Evolutionary conservation across 768 basidiomycete genomes (phyloP).

Genomic region (Dentipellis fragilis): DNA sequence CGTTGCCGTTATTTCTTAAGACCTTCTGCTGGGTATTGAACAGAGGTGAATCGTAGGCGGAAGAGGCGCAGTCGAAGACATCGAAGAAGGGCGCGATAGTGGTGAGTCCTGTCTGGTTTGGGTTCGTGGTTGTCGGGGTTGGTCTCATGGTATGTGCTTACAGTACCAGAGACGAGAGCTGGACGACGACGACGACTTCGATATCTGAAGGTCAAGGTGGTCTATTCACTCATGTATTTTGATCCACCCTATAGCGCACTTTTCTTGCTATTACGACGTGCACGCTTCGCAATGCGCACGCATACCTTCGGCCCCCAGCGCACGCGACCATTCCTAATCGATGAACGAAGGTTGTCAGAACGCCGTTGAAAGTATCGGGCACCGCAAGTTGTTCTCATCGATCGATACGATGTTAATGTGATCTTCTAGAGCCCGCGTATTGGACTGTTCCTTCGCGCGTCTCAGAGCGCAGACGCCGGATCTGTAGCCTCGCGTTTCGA

Average conservation of each 20-base stretch:
- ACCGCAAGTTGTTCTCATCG: too few relatives aligned
- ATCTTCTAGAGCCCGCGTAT: too few relatives aligned
- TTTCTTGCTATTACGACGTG: not conserved
- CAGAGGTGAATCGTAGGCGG: conserved; percentile 16
- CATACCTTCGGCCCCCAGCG: too few relatives aligned
- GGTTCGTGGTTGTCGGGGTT: not conserved
- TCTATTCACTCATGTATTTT: not conserved
- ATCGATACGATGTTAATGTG: too few relatives aligned
- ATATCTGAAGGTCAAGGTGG: conserved; percentile 11
- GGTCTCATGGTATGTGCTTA: not conserved
- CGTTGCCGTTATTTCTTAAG: conserved; percentile 4
- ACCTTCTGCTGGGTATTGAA: not conserved
- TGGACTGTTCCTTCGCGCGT: too few relatives aligned
- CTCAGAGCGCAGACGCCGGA: too few relatives aligned
- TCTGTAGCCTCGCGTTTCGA: too few relatives aligned
- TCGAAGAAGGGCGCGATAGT: conserved; percentile 32
- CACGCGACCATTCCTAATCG: too few relatives aligned
- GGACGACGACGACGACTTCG: conserved; percentile 23
- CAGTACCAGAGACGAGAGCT: conserved; percentile 18
- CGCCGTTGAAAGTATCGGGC: too few relatives aligned
- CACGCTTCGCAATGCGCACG: too few relatives aligned
- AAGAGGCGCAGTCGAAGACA: conserved; percentile 34
- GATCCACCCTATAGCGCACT: not conserved
- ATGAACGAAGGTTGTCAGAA: too few relatives aligned
- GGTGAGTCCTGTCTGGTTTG: conserved; percentile 18